phyloP scores from a whole-genome alignment of 1,139 yeast genomes.

The Geotrichum candidum region DNA sequence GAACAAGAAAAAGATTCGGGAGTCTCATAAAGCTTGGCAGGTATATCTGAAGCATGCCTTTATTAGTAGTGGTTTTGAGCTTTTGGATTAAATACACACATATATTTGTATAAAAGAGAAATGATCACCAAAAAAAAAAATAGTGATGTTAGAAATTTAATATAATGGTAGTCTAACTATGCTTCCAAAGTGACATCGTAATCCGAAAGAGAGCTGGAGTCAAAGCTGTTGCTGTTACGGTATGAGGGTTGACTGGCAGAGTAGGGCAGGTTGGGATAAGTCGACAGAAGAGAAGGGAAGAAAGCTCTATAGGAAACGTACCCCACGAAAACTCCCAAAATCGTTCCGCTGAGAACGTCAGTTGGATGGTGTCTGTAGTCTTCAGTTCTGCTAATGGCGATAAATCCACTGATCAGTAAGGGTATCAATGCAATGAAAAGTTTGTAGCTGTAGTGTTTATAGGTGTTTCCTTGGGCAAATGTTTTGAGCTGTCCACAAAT shows the following conservation, averaged over 20 bases:
- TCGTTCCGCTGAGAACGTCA: slow-evolving; percentile 57
- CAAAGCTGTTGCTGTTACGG: not conserved
- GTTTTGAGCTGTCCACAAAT: slow-evolving; percentile 50
- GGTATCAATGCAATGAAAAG: slow-evolving; percentile 25
- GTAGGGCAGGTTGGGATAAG: slow-evolving; percentile 4
- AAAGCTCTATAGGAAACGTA: slow-evolving; percentile 39
- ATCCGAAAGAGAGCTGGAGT: not conserved
- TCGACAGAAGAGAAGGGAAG: slow-evolving; percentile 11
- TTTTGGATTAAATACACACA: not conserved
- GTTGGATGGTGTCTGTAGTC: slow-evolving; percentile 74
- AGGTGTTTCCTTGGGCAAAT: slow-evolving; percentile 31
- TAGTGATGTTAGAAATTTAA: not conserved
- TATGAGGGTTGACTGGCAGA: not conserved
- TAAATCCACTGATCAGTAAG: slow-evolving; percentile 8
- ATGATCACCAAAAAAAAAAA: not conserved
- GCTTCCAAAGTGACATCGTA: not conserved
- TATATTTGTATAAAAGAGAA: not conserved
- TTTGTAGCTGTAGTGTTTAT: slow-evolving; percentile 25
- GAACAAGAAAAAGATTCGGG: slow-evolving; percentile 8
- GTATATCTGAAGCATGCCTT: slow-evolving; percentile 1
- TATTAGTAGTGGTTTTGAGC: slow-evolving; percentile 2
- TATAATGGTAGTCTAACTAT: not conserved
- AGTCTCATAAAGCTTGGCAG: slow-evolving; percentile 14
- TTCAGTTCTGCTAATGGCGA: slow-evolving; percentile 26
- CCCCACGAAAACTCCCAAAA: slow-evolving; percentile 47